Percentiles rank a stretch among this genome's conserved stretches.
These are phyloP conservation scores for Laburnicola sp. DNA, from an alignment of 2,329 filamentous ascomycete genomes.

Conservation along the genomic window DNA sequence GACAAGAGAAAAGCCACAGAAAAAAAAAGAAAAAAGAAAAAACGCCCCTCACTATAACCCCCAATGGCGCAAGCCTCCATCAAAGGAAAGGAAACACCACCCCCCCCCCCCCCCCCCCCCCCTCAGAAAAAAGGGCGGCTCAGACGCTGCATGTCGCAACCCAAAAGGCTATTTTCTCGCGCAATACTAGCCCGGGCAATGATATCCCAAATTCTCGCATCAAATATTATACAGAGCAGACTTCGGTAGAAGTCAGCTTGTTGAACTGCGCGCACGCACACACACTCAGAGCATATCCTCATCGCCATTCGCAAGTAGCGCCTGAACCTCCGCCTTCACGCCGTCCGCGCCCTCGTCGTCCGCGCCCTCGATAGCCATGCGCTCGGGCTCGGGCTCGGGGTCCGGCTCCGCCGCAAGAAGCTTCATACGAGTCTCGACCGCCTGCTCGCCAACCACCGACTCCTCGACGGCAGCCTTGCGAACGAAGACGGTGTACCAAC, in stretches of 20 bases:
- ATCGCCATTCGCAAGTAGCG: constrained; percentile 25
- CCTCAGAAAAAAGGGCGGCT: too few species aligned
- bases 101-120: too few species aligned
- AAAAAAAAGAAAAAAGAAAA: too few species aligned
- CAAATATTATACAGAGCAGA: neutral
- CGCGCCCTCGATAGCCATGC: constrained; percentile 17
- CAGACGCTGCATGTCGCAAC: too few species aligned
- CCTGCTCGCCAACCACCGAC: constrained; percentile 62
- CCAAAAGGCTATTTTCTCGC: too few species aligned
- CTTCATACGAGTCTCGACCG: constrained; percentile 52
- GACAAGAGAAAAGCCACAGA: too few species aligned
- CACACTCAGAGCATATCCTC: constrained; percentile 11
- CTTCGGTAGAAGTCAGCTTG: neutral
- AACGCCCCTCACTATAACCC: too few species aligned
- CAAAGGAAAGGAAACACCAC: too few species aligned
- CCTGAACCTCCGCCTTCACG: neutral
- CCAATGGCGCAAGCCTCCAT: too few species aligned
- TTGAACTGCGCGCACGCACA: too few species aligned
- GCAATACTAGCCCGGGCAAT: too few species aligned
- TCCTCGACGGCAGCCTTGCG: constrained; percentile 86
- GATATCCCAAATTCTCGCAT: neutral
- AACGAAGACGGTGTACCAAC: constrained; percentile 85
- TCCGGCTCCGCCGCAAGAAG: constrained; percentile 37
- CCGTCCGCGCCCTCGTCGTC: constrained; percentile 28
- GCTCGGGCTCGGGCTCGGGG: constrained; percentile 18